Evolutionary conservation across 371 early-diverging fungal genomes (phyloP).

Genomic region (Apophysomyces variabilis): DNA sequence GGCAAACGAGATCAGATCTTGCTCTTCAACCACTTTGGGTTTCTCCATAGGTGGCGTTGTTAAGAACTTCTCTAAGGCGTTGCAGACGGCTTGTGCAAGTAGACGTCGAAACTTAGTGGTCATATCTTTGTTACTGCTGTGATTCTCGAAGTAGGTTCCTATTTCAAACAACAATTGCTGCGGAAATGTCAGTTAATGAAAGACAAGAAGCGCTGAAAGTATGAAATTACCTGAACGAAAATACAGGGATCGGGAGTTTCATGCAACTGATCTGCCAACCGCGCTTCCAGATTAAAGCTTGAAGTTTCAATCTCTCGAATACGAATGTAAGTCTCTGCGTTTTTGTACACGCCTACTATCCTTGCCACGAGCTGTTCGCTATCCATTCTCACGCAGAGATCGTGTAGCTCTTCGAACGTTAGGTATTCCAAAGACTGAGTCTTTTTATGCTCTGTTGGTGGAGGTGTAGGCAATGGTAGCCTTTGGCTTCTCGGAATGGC

Average conservation of each 20-base stretch:
- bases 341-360: slow-evolving; percentile 38
- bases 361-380: slow-evolving; percentile 21
- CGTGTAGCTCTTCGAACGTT: slow-evolving; percentile 26
- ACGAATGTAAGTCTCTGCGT: slow-evolving; percentile 29
- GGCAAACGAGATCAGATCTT: slow-evolving; percentile 37
- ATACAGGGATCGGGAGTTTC: slow-evolving; percentile 27
- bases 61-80: slow-evolving; percentile 28
- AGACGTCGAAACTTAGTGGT: slow-evolving; percentile 36
- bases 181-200: not conserved
- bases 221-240: slow-evolving; percentile 34
- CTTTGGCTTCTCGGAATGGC: slow-evolving; percentile 9
- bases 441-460: not conserved
- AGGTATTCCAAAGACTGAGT: slow-evolving; percentile 22
- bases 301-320: slow-evolving; percentile 45
- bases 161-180: slow-evolving; percentile 11
- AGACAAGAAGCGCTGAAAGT: slow-evolving; percentile 1
- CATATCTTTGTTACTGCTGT: slow-evolving; percentile 26
- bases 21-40: slow-evolving; percentile 16
- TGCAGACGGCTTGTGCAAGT: slow-evolving; percentile 29
- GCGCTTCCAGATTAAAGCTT: slow-evolving; percentile 23
- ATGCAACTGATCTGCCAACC: slow-evolving; percentile 31
- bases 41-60: slow-evolving; percentile 25
- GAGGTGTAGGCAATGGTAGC: not conserved
- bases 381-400: slow-evolving; percentile 30
- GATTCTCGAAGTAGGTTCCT: slow-evolving; percentile 23